These are phyloP conservation scores for Gentiana dahurica DNA, from an alignment of 257 asterid genomes.

Conservation along the genomic window DNA sequence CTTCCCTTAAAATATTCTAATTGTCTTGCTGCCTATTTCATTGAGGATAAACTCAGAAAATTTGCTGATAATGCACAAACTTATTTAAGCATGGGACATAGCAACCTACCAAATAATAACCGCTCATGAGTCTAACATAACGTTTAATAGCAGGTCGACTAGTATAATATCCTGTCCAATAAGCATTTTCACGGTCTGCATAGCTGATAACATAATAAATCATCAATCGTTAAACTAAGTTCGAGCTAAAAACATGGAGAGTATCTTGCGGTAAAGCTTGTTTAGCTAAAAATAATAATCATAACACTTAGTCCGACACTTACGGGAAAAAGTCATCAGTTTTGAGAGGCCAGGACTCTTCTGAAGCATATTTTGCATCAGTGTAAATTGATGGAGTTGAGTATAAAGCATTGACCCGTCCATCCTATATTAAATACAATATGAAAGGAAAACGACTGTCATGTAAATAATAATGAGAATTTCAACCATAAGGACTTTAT, in stretches of 20 bases:
- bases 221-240: slow-evolving; percentile 7
- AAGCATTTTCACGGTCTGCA: slow-evolving; percentile 70
- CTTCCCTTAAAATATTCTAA: slow-evolving; percentile 59
- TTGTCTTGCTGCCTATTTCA: slow-evolving; percentile 68
- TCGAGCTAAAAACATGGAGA: slow-evolving; percentile 7
- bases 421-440: slow-evolving; percentile 37
- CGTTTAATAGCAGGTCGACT: slow-evolving; percentile 71
- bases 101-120: slow-evolving; percentile 47
- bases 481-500: not conserved
- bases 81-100: slow-evolving; percentile 5
- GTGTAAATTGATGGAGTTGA: slow-evolving; percentile 73
- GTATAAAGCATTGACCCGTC: slow-evolving; percentile 70
- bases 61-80: not conserved
- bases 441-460: slow-evolving; percentile 5
- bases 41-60: slow-evolving; percentile 9
- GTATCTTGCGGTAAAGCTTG: not conserved
- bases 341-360: slow-evolving; percentile 60
- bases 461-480: not conserved
- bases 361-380: slow-evolving; percentile 60
- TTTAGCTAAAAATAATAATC: too few species aligned
- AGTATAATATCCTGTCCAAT: slow-evolving; percentile 84
- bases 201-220: slow-evolving; percentile 34
- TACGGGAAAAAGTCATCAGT: slow-evolving; percentile 85
- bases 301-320: slow-evolving; percentile 17
- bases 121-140: slow-evolving; percentile 64